Evolutionary conservation across 1,284 basidiomycete species (phyloP).

Genomic region (Papiliotrema flavescens): DNA sequence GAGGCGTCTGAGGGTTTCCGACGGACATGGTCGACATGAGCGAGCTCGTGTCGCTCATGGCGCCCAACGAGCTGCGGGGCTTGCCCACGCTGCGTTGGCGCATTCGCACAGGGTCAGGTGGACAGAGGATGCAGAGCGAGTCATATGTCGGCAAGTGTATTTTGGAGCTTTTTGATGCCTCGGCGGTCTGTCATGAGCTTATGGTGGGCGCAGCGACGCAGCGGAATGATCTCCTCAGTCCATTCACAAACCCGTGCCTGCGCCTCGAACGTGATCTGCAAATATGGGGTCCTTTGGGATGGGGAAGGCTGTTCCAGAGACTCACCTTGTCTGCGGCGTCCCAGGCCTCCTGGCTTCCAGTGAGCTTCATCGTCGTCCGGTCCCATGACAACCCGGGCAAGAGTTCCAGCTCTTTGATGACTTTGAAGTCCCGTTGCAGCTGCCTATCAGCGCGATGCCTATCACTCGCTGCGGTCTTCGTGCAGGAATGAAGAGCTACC

Average conservation of each 20-base stretch:
- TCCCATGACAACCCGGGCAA: conserved; percentile 35
- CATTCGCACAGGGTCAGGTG: conserved; percentile 11
- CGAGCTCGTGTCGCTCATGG: conserved; percentile 8
- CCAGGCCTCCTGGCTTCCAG: conserved; percentile 30
- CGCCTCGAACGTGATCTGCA: too few species aligned
- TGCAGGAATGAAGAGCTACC: not conserved
- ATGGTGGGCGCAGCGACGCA: too few species aligned
- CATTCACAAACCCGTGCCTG: not conserved
- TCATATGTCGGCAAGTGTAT: conserved; percentile 39
- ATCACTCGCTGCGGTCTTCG: not conserved
- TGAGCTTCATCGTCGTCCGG: conserved; percentile 20
- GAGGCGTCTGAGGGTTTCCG: conserved; percentile 5
- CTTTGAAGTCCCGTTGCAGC: conserved; percentile 41
- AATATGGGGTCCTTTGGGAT: too few species aligned
- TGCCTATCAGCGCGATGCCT: conserved; percentile 4
- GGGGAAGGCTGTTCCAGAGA: too few species aligned
- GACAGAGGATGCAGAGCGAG: conserved; percentile 29
- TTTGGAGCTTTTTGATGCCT: conserved; percentile 33
- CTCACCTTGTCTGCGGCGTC: conserved; percentile 29
- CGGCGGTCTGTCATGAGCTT: too few species aligned
- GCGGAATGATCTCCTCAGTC: too few species aligned
- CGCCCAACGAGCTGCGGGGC: conserved; percentile 19
- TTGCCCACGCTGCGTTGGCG: conserved; percentile 4
- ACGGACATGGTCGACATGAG: conserved; percentile 15
- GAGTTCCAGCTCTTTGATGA: conserved; percentile 32